phyloP scores from a whole-genome alignment of 1,284 basidiomycete species.

The Ceraceosorus guamensis region DNA sequence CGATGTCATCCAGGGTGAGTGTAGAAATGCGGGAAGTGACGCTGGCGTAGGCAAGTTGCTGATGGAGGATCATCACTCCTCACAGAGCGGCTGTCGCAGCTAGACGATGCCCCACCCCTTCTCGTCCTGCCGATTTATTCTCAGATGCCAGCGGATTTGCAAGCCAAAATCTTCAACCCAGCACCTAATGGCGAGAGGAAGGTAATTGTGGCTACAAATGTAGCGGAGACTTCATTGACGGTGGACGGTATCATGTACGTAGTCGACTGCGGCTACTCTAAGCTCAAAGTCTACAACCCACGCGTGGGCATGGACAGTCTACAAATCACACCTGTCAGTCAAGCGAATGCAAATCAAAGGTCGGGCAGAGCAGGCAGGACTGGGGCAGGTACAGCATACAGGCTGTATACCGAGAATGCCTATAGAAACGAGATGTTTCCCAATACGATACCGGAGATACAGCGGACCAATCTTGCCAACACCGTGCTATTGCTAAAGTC shows the following conservation, averaged over 20 bases:
- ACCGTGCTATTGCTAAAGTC: slow-evolving; percentile 91
- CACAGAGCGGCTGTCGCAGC: slow-evolving; percentile 76
- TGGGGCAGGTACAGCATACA: slow-evolving; percentile 77
- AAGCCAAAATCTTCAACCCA: slow-evolving; percentile 94
- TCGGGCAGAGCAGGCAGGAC: slow-evolving; percentile 94
- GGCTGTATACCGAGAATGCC: slow-evolving; percentile 92
- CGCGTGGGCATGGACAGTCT: slow-evolving; percentile 98
- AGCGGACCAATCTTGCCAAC: slow-evolving; percentile 92
- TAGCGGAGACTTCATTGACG: slow-evolving; percentile 88
- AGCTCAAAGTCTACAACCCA: slow-evolving; percentile 97
- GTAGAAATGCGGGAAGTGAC: too few relatives aligned
- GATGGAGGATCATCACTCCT: not conserved
- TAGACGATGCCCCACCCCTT: slow-evolving; percentile 79
- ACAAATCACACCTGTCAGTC: slow-evolving; percentile 90
- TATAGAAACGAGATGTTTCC: slow-evolving; percentile 91
- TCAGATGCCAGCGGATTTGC: slow-evolving; percentile 97
- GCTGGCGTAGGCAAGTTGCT: too few relatives aligned
- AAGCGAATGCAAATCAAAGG: slow-evolving; percentile 92
- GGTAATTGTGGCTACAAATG: slow-evolving; percentile 97
- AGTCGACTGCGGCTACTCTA: slow-evolving; percentile 91
- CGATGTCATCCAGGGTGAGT: slow-evolving; percentile 35
- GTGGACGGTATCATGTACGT: slow-evolving; percentile 98
- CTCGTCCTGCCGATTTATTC: slow-evolving; percentile 95
- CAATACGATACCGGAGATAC: slow-evolving; percentile 96
- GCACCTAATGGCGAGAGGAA: slow-evolving; percentile 90